Evolutionary conservation across 108 stramenopile genomes (phyloP), one percentile per base, ranked within the genome.

Genomic region (Cylindrotheca closterium): DNA sequence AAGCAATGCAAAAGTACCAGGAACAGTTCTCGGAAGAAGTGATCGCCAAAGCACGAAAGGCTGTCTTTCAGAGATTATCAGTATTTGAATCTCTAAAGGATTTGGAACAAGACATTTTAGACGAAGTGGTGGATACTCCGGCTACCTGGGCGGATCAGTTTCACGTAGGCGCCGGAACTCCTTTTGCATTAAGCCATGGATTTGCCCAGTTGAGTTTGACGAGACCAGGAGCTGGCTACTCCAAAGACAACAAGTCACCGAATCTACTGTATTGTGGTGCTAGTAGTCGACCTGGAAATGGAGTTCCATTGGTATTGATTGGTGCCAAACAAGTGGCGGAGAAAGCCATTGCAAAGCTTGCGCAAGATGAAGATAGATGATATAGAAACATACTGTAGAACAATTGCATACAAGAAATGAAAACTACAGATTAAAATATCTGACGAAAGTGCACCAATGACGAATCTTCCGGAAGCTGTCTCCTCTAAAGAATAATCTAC

Each of bases 251-350:
- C 37, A n/a, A n/a, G n/a, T n/a, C n/a, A n/a, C 70, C 65, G 2
- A 91, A 88, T 60, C 74, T 95, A 7, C 57, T 89, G 26, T 94
- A 77, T 67, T 87, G 87, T 62, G 96, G 94, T 46, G 96, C 96
- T 4, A 91, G 88, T 37, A 91, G 73, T 42, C 65, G 92, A 18
- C 96, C 96, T 2, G 96, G 96, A 1, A 97, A 96, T 61, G 96
- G 96, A 5, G 93, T 96, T 5, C 94, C 96, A 1, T 68, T 97
- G 27, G 93, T 96, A 17, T 66, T 96, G 33, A 84, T 91, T 32
- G 90, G 93, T 17, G 83, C 89, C 15, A 88, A 81, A 55, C 67
- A 71, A 47, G 89, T 86, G 2, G 73, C 83, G 25, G 60, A 79
- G 42, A 75, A 59, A 52, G 79, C 79, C 3, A 17, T 61, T 7